Evolutionary conservation across 306 rosid species (phyloP).

Genomic region (Potentilla sterilis): DNA sequence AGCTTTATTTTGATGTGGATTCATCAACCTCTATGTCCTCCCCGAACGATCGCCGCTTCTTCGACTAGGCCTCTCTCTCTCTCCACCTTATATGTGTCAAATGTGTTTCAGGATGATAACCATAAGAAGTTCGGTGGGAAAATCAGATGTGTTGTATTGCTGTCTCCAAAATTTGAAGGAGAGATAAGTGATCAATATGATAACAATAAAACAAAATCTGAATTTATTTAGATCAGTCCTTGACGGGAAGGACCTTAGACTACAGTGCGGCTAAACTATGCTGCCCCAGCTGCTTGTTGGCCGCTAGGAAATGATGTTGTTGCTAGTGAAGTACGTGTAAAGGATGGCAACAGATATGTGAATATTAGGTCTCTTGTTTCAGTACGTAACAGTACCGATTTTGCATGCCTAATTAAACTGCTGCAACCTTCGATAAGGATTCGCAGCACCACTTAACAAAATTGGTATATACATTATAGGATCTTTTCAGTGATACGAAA

Average conservation of each 20-base stretch:
- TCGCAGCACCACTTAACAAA: too few relatives aligned
- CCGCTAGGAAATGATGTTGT: constrained; percentile 83
- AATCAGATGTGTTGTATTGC: constrained; percentile 58
- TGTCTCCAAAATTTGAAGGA: constrained; percentile 52
- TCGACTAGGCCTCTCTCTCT: too few relatives aligned
- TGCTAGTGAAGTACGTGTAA: constrained; percentile 89
- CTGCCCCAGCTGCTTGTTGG: constrained; percentile 98
- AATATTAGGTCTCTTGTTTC: constrained; percentile 86
- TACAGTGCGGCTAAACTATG: constrained; percentile 89
- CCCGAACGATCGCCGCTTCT: too few relatives aligned
- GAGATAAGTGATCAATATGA: constrained; percentile 41
- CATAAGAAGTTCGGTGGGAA: constrained; percentile 38
- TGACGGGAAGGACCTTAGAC: constrained; percentile 96
- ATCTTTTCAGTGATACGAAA: too few relatives aligned
- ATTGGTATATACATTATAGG: too few relatives aligned
- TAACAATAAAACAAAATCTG: constrained; percentile 47
- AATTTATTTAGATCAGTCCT: constrained; percentile 93
- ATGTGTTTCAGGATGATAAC: constrained; percentile 43
- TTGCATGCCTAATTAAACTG: too few relatives aligned
- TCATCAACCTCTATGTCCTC: too few relatives aligned
- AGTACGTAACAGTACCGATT: constrained; percentile 67
- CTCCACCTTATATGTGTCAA: constrained; percentile 16
- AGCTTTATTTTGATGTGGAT: too few relatives aligned
- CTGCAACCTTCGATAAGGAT: too few relatives aligned
- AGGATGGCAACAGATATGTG: constrained; percentile 85